These are phyloP conservation scores for Babesia bigemina DNA, from an alignment of 169 alveolate genomes.

Conservation along the genomic window DNA sequence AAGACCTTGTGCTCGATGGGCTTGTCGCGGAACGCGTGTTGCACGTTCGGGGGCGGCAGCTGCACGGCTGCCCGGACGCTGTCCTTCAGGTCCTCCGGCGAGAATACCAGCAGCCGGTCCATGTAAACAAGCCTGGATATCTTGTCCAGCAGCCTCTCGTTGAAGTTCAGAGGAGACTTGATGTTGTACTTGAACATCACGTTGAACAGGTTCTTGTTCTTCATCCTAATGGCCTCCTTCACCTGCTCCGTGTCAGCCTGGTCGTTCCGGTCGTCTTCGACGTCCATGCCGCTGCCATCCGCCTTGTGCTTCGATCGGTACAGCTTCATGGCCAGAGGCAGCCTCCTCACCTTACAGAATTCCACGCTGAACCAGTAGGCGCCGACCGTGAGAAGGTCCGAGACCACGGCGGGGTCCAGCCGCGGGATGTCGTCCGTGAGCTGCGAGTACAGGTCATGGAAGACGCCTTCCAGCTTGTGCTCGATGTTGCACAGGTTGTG, in stretches of 20 bases:
- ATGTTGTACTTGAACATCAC: conserved; percentile 21
- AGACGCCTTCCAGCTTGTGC: conserved; percentile 34
- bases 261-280: conserved; percentile 34
- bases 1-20: conserved; percentile 52
- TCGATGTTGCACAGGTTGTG: conserved; percentile 56
- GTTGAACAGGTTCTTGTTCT: conserved; percentile 39
- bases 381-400: conserved; percentile 17
- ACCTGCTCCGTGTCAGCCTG: not conserved
- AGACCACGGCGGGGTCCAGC: conserved; percentile 48
- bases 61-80: conserved; percentile 27
- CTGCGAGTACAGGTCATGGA: conserved; percentile 24
- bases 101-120: conserved; percentile 46
- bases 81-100: conserved; percentile 46
- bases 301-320: not conserved
- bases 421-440: conserved; percentile 16
- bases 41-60: conserved; percentile 3
- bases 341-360: conserved; percentile 58
- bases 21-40: conserved; percentile 44
- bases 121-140: conserved; percentile 56
- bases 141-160: conserved; percentile 48
- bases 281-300: conserved; percentile 6
- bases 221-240: conserved; percentile 46
- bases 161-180: conserved; percentile 13
- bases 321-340: not conserved
- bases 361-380: conserved; percentile 65